phyloP scores from a whole-genome alignment of 306 rosid species.

The Gillenia trifoliata region DNA sequence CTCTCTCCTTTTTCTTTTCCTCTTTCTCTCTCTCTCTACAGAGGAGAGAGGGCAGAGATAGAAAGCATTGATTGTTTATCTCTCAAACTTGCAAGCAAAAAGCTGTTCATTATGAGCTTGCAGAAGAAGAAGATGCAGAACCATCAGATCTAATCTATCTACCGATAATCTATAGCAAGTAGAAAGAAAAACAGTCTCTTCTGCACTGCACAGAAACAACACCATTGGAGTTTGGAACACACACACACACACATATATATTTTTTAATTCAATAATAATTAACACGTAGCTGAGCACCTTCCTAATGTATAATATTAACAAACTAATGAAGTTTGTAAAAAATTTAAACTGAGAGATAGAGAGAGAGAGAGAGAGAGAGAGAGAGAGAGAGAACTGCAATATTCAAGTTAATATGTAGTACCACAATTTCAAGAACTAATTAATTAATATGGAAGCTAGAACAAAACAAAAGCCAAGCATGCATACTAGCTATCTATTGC shows the following conservation, averaged over 20 bases:
- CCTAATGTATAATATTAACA: background rate
- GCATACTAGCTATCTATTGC: background rate
- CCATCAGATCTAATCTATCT: constrained; percentile 12
- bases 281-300: background rate
- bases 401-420: background rate
- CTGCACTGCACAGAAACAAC: constrained; percentile 9
- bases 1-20: no score
- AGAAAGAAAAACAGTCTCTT: constrained; percentile 35
- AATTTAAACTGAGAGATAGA: background rate
- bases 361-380: no score
- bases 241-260: background rate
- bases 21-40: constrained; percentile 2
- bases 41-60: background rate
- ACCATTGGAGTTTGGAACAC: constrained; percentile 60
- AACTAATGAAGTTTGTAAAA: background rate
- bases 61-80: constrained; percentile 15
- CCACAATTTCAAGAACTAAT: background rate
- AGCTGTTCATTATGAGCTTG: constrained; percentile 58
- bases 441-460: background rate
- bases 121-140: constrained; percentile 48
- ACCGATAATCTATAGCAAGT: background rate
- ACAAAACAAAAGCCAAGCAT: background rate
- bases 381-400: background rate
- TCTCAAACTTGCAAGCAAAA: constrained; percentile 63
- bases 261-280: background rate